phyloP scores from a whole-genome alignment of 176 grass and related monocot species.

The Stipa capillata region DNA sequence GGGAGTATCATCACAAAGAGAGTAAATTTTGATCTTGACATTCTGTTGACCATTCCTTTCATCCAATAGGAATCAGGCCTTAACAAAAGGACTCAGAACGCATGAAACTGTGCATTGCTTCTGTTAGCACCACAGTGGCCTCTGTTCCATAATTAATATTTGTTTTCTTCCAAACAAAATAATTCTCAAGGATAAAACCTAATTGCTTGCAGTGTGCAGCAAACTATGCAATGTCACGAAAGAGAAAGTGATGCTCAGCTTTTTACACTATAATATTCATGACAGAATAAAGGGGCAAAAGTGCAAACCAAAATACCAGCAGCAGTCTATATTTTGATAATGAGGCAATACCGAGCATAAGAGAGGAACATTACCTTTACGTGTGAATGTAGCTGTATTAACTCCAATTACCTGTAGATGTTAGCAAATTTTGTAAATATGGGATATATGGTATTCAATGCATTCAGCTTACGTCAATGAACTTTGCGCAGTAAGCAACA shows the following conservation, averaged over 20 bases:
- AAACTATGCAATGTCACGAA: not conserved
- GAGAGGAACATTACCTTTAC: conserved; percentile 53
- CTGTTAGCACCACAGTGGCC: not conserved
- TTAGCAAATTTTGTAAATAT: conserved; percentile 4
- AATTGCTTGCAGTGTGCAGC: not conserved
- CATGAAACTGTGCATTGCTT: not conserved
- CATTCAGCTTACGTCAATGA: not conserved
- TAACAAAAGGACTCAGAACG: conserved; percentile 1
- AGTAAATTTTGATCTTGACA: conserved; percentile 24
- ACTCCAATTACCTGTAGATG: conserved; percentile 65
- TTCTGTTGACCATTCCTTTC: not conserved
- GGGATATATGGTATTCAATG: not conserved
- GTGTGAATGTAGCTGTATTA: conserved; percentile 86
- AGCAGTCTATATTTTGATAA: not conserved
- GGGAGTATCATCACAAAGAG: conserved; percentile 3
- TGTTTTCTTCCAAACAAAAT: not conserved
- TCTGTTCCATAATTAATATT: not conserved
- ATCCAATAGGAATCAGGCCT: not conserved
- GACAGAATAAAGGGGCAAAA: not conserved
- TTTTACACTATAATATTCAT: not conserved
- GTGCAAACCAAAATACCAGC: not conserved
- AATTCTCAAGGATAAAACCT: not conserved
- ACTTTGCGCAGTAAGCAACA: not conserved
- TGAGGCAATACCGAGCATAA: not conserved
- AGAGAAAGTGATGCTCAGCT: not conserved